Percentiles rank a stretch among this genome's conserved stretches.
Evolutionary conservation across 768 basidiomycete species (phyloP).

Genomic region (Coprinopsis sp.): DNA sequence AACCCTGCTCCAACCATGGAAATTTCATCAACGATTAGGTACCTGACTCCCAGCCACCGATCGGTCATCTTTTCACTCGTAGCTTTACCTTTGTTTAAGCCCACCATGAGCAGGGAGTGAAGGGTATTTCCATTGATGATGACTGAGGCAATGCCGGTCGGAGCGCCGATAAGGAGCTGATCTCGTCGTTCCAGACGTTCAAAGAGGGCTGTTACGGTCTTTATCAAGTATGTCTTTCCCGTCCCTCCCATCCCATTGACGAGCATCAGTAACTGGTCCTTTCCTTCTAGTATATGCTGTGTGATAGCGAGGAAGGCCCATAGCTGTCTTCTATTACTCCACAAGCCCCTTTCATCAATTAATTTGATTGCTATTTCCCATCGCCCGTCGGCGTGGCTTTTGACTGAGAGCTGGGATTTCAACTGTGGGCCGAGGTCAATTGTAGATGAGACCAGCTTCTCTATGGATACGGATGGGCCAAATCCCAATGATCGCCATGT

Average conservation of each 20-base stretch:
- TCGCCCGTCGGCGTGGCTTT: no score
- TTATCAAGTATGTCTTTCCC: constrained; percentile 24
- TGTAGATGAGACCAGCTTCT: no score
- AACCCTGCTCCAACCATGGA: constrained; percentile 18
- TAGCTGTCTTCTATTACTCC: not conserved
- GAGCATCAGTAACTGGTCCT: constrained; percentile 20
- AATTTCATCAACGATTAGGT: constrained; percentile 17
- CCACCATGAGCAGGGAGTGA: constrained; percentile 21
- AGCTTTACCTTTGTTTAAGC: not conserved
- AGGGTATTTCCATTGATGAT: constrained; percentile 26
- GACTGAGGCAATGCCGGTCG: constrained; percentile 26
- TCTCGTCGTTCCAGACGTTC: not conserved
- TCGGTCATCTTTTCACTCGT: not conserved
- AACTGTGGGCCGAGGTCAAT: no score
- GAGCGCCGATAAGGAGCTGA: constrained; percentile 20
- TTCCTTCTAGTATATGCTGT: constrained; percentile 3
- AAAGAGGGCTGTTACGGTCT: constrained; percentile 17
- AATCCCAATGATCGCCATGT: no score
- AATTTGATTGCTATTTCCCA: not conserved
- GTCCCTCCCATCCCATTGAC: constrained; percentile 25
- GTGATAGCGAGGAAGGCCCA: constrained; percentile 9
- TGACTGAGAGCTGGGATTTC: no score
- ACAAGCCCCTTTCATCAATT: not conserved
- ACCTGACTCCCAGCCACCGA: constrained; percentile 18
- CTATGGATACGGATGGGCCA: no score